Percentiles rank a stretch among this genome's conserved stretches.
Conservation (phyloP, 768 basidiomycete species). For the Mycena alexandri region DNA sequence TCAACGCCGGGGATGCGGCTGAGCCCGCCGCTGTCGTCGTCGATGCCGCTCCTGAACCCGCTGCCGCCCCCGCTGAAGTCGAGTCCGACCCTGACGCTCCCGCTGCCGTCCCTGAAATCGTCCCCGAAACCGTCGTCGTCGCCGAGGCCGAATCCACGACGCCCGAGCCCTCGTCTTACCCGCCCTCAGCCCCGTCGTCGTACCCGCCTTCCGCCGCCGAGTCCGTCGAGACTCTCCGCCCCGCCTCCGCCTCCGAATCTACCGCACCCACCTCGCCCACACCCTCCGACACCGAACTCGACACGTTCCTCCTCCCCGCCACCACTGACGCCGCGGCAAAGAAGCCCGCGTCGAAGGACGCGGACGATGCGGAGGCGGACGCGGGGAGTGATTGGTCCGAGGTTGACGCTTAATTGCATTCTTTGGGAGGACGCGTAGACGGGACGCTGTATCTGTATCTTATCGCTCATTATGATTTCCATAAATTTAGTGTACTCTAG, state of each 20-base stretch:
- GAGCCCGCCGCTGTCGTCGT: background rate
- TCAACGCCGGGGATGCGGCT: conserved; percentile 9
- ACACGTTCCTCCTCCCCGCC: conserved; percentile 46
- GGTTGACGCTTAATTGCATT: conserved; percentile 45
- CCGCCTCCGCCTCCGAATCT: conserved; percentile 17
- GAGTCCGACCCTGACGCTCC: conserved; percentile 4
- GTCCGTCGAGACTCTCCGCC: conserved; percentile 42
- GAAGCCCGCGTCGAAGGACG: conserved; percentile 15
- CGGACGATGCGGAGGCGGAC: conserved; percentile 40
- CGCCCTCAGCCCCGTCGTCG: conserved; percentile 5
- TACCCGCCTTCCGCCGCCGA: conserved; percentile 19
- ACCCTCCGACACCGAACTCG: conserved; percentile 27
- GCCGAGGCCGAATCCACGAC: background rate
- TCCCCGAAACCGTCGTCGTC: background rate
- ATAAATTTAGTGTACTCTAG: conserved; percentile 5
- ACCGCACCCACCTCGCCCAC: conserved; percentile 13
- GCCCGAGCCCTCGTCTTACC: background rate
- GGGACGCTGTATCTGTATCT: background rate
- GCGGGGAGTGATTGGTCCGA: conserved; percentile 58
- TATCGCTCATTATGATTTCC: conserved; percentile 29
- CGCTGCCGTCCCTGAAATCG: background rate
- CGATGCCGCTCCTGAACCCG: background rate
- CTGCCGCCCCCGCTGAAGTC: background rate
- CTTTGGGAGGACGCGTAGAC: background rate
- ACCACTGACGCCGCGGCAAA: conserved; percentile 14